These are phyloP conservation scores for Hypoxylon sp. DNA, from an alignment of 2,329 filamentous ascomycete genomes.

Conservation along the genomic window DNA sequence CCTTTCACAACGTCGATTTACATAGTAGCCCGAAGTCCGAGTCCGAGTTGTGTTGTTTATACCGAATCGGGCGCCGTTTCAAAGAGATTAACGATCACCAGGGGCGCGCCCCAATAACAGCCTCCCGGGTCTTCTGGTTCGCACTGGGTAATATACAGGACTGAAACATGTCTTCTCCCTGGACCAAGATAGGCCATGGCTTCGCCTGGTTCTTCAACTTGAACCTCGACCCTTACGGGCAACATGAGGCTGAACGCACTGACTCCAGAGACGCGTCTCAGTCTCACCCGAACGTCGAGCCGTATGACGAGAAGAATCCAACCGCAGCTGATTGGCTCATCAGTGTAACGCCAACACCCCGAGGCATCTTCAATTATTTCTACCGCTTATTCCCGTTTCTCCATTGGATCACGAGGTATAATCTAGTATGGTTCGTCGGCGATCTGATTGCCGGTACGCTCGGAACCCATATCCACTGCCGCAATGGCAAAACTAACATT, in stretches of 20 bases:
- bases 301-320: constrained; percentile 86
- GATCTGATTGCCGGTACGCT: constrained; percentile 84
- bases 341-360: constrained; percentile 71
- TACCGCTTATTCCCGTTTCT: constrained; percentile 86
- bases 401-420: constrained; percentile 89
- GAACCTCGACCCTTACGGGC: constrained; percentile 70
- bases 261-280: constrained; percentile 61
- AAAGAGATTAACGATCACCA: constrained; percentile 3
- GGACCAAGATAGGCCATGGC: constrained; percentile 75
- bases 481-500: constrained; percentile 44
- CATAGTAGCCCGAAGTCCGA: constrained; percentile 14
- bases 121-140: constrained; percentile 17
- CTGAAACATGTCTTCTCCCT: constrained; percentile 46
- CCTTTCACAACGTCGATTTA: constrained; percentile 21
- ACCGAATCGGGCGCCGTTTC: constrained; percentile 8
- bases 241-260: constrained; percentile 66
- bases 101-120: constrained; percentile 25
- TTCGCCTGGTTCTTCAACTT: constrained; percentile 86
- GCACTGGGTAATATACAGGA: constrained; percentile 10
- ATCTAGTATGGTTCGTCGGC: constrained; percentile 87
- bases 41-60: constrained; percentile 11
- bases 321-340: constrained; percentile 79
- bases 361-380: constrained; percentile 72
- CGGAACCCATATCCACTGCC: constrained; percentile 29
- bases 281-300: constrained; percentile 66